These are phyloP conservation scores for Inonotus obliquus DNA, from an alignment of 1,284 basidiomycete genomes.

Conservation along the genomic window DNA sequence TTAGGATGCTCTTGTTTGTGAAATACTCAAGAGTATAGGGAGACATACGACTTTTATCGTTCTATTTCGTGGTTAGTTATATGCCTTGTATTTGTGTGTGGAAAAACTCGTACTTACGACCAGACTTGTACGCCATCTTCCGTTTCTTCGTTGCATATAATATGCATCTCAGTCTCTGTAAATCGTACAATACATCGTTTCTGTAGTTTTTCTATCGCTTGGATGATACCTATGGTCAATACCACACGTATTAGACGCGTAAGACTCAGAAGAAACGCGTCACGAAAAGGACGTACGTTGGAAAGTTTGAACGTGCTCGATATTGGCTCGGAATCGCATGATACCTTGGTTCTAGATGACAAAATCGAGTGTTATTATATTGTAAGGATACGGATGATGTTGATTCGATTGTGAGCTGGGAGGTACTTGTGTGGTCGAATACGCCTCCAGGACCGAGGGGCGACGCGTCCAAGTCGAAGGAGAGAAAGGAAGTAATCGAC, in stretches of 20 bases:
- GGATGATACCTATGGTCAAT: slow-evolving; percentile 55
- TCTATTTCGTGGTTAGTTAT: slow-evolving; percentile 19
- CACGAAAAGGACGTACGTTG: slow-evolving; percentile 41
- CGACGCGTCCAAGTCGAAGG: neutral
- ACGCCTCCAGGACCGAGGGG: too few relatives aligned
- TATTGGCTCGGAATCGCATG: slow-evolving; percentile 65
- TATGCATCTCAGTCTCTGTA: slow-evolving; percentile 69
- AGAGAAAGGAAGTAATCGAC: neutral
- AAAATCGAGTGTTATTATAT: neutral
- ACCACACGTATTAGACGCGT: neutral
- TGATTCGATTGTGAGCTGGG: neutral
- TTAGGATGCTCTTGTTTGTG: neutral
- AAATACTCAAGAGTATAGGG: neutral
- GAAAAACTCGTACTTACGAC: slow-evolving; percentile 59
- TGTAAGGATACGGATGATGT: neutral
- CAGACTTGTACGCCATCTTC: slow-evolving; percentile 88
- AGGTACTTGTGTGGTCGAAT: too few relatives aligned
- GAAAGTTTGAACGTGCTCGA: slow-evolving; percentile 56
- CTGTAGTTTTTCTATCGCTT: slow-evolving; percentile 78
- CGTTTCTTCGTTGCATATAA: slow-evolving; percentile 80
- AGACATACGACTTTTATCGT: slow-evolving; percentile 36
- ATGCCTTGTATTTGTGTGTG: neutral
- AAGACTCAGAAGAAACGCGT: neutral
- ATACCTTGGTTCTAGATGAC: neutral
- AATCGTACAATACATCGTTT: slow-evolving; percentile 82